phyloP scores from a whole-genome alignment of 129 eudicot genomes.

The carrot (Daucus carota) region DNA sequence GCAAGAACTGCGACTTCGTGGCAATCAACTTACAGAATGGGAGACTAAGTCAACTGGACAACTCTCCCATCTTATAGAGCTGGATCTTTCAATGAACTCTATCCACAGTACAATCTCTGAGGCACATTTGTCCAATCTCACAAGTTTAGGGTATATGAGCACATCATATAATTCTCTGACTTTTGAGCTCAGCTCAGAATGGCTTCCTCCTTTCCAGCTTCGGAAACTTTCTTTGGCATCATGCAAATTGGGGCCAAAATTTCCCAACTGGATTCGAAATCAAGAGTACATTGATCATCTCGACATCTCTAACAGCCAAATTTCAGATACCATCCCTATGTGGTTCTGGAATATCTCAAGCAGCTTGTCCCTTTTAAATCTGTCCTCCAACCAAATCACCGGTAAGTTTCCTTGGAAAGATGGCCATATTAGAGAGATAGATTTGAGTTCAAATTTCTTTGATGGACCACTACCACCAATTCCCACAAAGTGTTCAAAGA shows the following conservation, averaged over 20 bases:
- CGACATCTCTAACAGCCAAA: constrained; percentile 18
- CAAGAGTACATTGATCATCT: background rate
- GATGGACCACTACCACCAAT: background rate
- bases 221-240: background rate
- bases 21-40: background rate
- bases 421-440: background rate
- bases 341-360: constrained; percentile 20
- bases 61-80: background rate
- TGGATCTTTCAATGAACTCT: constrained; percentile 10
- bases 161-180: constrained; percentile 14
- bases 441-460: constrained; percentile 12
- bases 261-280: constrained; percentile 34
- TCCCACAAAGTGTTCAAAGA: too few relatives aligned
- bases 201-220: constrained; percentile 23
- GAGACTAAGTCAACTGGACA: background rate
- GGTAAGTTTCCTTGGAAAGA: constrained; percentile 13
- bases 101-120: background rate
- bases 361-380: background rate
- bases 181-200: background rate
- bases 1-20: background rate
- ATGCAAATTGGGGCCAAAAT: constrained; percentile 30
- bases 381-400: constrained; percentile 20
- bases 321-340: constrained; percentile 20
- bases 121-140: constrained; percentile 7
- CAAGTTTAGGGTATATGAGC: background rate